Evolutionary conservation across 192 early-diverging fungal species (phyloP).

Genomic region (Blastocladiella britannica): DNA sequence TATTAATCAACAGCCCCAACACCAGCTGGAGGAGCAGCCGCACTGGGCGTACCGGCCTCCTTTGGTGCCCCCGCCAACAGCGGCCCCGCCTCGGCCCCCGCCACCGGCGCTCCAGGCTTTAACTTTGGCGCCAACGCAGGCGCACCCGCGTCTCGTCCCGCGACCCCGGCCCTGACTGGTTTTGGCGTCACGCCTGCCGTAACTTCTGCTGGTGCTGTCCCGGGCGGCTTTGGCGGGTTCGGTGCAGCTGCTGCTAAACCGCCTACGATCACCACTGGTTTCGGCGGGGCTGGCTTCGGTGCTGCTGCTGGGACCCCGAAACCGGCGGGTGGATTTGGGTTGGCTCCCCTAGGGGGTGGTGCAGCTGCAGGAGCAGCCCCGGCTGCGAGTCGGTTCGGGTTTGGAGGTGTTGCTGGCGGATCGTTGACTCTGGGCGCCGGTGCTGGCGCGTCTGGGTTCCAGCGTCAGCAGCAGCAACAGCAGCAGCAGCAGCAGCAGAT

Average conservation of each 20-base stretch:
- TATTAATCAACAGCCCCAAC: no score
- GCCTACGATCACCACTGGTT: constrained; percentile 4
- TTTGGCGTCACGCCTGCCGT: constrained; percentile 4
- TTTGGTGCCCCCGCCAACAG: no score
- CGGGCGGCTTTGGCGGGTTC: constrained; percentile 13
- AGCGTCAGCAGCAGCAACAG: constrained; percentile 12
- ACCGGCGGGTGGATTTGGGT: constrained; percentile 4
- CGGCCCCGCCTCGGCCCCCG: no score
- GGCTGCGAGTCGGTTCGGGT: constrained; percentile 8
- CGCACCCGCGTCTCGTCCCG: no score
- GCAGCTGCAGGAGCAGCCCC: constrained; percentile 4
- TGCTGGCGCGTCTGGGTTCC: constrained; percentile 5
- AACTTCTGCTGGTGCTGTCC: constrained; percentile 9
- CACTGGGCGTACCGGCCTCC: no score
- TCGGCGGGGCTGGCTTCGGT: constrained; percentile 5
- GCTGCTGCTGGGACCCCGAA: constrained; percentile 1
- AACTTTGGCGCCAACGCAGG: no score
- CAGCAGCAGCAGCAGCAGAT: constrained; percentile 17
- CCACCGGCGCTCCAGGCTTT: no score
- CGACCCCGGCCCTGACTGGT: no score
- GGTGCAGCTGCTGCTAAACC: not conserved
- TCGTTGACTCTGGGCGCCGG: constrained; percentile 3
- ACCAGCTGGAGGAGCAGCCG: no score
- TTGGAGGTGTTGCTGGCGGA: constrained; percentile 6
- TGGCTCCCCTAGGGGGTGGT: not conserved